Base-by-base conservation (phyloP, 1,139 yeast genomes). In the Barnettozyma hawaiiensis region DNA sequence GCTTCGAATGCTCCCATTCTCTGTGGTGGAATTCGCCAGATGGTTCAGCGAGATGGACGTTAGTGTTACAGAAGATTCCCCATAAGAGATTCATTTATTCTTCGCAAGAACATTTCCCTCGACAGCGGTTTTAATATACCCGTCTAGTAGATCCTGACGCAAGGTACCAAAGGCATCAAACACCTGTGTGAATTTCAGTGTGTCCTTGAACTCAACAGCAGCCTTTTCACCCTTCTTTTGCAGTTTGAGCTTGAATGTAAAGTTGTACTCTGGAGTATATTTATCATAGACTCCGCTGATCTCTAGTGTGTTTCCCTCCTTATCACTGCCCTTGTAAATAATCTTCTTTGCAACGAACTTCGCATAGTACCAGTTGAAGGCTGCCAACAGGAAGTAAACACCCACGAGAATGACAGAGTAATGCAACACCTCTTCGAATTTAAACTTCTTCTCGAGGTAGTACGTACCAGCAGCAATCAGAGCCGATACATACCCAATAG, bases 401-500 rank as follows among this genome's bases (percentile, higher is more conserved):
- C 48, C 61, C 3, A 82, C 75, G 4, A 76, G 70, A 9, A 73
- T 51, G 53, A 66, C 62, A 22, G 75, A 72, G 42, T 65, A 64
- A 18, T 51, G 42, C 37, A 66, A 58, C 3, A 70, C 69, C 5
- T 66, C 66, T 8, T 59, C 56, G 51, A 72, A 71, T 48, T 78
- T 67, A 46, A 69, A 67, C 50, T 77, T 75, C 63, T 83, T 83
- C 60, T 90, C 97, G 35, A 78, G 60, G 45, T 71, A 69, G 58
- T 76, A 87, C 45, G 87, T 75, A 6, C 67, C 60, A 2, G 75
- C 96, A 2, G 95, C 85, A 15, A 81, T 65, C 1, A 69, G 64
- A 9, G 85, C 90, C 3, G 87, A 76, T 11, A 71, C 51, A 53
- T 78, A 81, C 0, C 96, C 96, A 35, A 89, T 61, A 1, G 72